Evolutionary conservation across 169 alveolate genomes (phyloP), one percentile per base, ranked within the genome.

Genomic region (Fabrea salina): DNA sequence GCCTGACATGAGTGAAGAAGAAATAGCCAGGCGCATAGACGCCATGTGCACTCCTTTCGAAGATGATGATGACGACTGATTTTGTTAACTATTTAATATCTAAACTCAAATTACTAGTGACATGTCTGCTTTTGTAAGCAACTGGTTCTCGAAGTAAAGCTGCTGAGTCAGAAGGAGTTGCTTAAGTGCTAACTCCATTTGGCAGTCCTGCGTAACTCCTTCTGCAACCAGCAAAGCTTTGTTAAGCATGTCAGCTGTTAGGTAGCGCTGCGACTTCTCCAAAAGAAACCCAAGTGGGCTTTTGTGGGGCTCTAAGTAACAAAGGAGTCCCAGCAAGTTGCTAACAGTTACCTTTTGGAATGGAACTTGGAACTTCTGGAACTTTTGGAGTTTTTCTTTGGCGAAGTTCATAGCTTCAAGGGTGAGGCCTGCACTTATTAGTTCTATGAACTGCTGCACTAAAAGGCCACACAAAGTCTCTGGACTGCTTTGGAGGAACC

Each of bases 201-300:
- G n/a, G n/a, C n/a, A n/a, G n/a, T n/a, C n/a, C n/a, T n/a, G n/a
- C n/a, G n/a, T n/a, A n/a, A n/a, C n/a, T n/a, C n/a, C n/a, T n/a
- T n/a, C n/a, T n/a, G n/a, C n/a, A n/a, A n/a, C n/a, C n/a, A n/a
- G n/a, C n/a, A n/a, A n/a, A n/a, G n/a, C n/a, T n/a, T n/a, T 7
- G 32, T 67, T 67, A 6, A 67, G 32, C 64, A 67, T 64, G 6
- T 68, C 59, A 37, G 82, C 53, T 40, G 67, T 44, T 44, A 79
- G 66, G 27, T 41, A 59, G 22, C 16, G 0, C 25, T 33, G 86
- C 51, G 40, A 11, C 82, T 11, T 59, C 43, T 4, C 8, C 4
- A 32, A 27, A n/a, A 67, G 32, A 11, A 7, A 8, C 37, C 40
- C 41, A 16, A 61, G 25, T 8, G 49, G 51, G 4, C 53, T 33